Percentiles rank a stretch among this genome's conserved stretches.
Evolutionary conservation across 2,329 filamentous ascomycete genomes (phyloP).

Genomic region (Tolypocladium ovalisporum): DNA sequence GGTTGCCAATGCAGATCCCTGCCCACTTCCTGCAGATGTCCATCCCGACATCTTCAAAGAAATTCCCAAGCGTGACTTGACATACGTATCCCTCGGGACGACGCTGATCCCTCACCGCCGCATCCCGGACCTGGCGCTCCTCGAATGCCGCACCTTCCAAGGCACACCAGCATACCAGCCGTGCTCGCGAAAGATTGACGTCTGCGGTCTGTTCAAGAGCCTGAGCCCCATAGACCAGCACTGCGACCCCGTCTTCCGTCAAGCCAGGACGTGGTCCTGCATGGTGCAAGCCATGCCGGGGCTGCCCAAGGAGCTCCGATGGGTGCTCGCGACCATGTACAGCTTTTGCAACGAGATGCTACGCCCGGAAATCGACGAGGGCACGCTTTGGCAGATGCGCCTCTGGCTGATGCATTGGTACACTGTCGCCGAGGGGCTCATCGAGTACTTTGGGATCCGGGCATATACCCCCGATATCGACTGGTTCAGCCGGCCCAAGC

Average conservation of each 20-base stretch:
- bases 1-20: not conserved
- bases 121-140: constrained; percentile 11
- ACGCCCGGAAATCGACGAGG: constrained; percentile 4
- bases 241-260: constrained; percentile 14
- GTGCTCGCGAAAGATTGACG: constrained; percentile 12
- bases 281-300: constrained; percentile 9
- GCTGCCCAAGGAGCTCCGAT: constrained; percentile 19
- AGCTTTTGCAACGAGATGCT: constrained; percentile 19
- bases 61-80: constrained; percentile 12
- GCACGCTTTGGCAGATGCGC: constrained; percentile 12
- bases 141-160: constrained; percentile 15
- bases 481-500: constrained; percentile 10
- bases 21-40: not conserved
- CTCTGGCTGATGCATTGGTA: constrained; percentile 19
- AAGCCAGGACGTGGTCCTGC: constrained; percentile 20
- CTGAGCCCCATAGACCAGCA: constrained; percentile 10
- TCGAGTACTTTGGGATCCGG: constrained; percentile 6
- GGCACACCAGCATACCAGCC: constrained; percentile 17
- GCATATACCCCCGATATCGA: constrained; percentile 10
- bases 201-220: constrained; percentile 9
- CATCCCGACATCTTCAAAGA: constrained; percentile 3
- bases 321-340: constrained; percentile 19
- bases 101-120: constrained; percentile 12
- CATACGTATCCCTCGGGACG: constrained; percentile 10
- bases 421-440: constrained; percentile 12